A percentile compares a stretch with the other conserved stretches of the same genome.
Conservation (phyloP, 2,329 filamentous ascomycete species). For the Zasmidium angulare region DNA sequence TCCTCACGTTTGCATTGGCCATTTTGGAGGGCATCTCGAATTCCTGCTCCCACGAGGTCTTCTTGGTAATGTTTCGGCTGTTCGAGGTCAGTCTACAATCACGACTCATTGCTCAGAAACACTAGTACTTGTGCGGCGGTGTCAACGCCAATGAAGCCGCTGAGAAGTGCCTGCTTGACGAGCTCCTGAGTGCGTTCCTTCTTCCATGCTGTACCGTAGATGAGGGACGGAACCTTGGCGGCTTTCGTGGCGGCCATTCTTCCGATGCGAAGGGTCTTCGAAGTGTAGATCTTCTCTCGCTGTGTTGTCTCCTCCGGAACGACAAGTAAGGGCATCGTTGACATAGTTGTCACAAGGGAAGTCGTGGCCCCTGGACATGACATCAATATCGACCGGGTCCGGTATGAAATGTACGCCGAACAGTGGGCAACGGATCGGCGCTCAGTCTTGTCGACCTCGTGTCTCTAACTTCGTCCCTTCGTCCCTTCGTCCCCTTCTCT, state of each 20-base stretch:
- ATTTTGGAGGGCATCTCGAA: conserved; percentile 61
- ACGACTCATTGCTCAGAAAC: background rate
- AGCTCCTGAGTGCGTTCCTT: conserved; percentile 65
- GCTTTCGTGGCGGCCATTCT: conserved; percentile 16
- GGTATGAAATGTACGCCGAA: background rate
- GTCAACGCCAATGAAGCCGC: conserved; percentile 72
- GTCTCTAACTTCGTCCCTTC: background rate
- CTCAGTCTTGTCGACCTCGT: background rate
- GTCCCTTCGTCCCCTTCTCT: background rate
- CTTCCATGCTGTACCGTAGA: conserved; percentile 90
- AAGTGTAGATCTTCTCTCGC: background rate
- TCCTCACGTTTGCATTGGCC: conserved; percentile 60
- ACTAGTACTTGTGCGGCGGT: conserved; percentile 64
- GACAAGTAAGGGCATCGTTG: conserved; percentile 11
- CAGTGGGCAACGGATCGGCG: background rate
- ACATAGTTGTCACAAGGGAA: conserved; percentile 5
- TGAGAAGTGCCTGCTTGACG: conserved; percentile 65
- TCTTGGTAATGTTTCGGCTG: conserved; percentile 73
- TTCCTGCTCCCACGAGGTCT: conserved; percentile 65
- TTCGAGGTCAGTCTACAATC: background rate
- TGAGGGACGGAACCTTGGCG: conserved; percentile 43
- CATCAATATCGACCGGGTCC: background rate
- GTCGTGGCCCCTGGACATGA: background rate
- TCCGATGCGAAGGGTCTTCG: background rate
- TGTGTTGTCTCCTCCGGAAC: background rate